phyloP scores from a whole-genome alignment of 257 asterid genomes.

The Capsicum pubescens region DNA sequence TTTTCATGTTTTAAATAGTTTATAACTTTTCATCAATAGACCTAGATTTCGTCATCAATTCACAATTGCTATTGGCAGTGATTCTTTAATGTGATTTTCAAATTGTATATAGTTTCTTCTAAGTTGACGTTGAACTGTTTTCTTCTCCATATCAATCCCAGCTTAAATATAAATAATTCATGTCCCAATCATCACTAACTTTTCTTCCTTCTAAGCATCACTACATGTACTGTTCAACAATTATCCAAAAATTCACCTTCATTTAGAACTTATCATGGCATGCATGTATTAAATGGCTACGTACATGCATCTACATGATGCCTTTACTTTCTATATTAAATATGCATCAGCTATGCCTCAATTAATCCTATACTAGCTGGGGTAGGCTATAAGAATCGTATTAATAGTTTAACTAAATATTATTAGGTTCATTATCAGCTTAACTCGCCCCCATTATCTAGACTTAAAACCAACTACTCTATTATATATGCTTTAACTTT shows the following conservation, averaged over 20 bases:
- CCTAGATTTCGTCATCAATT: conserved; percentile 60
- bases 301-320: not conserved
- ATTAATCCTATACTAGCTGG: not conserved
- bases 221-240: not conserved
- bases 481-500: not conserved
- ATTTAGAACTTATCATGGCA: conserved; percentile 24
- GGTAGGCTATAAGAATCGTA: not conserved
- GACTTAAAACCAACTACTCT: not conserved
- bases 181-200: conserved; percentile 37
- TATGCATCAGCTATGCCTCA: not conserved
- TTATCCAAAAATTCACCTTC: conserved; percentile 17
- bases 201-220: conserved; percentile 21
- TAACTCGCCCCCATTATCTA: not conserved
- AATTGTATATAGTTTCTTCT: conserved; percentile 31
- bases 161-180: conserved; percentile 38
- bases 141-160: conserved; percentile 19
- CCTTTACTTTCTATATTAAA: not conserved
- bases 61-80: conserved; percentile 40
- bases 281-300: conserved; percentile 25
- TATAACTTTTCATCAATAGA: conserved; percentile 42
- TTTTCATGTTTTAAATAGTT: conserved; percentile 39
- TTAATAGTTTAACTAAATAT: not conserved
- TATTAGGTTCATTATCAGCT: not conserved
- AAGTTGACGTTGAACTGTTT: conserved; percentile 42
- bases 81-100: conserved; percentile 34